Conservation (phyloP, 1,284 basidiomycete species). For the Agroathelia rolfsii region DNA sequence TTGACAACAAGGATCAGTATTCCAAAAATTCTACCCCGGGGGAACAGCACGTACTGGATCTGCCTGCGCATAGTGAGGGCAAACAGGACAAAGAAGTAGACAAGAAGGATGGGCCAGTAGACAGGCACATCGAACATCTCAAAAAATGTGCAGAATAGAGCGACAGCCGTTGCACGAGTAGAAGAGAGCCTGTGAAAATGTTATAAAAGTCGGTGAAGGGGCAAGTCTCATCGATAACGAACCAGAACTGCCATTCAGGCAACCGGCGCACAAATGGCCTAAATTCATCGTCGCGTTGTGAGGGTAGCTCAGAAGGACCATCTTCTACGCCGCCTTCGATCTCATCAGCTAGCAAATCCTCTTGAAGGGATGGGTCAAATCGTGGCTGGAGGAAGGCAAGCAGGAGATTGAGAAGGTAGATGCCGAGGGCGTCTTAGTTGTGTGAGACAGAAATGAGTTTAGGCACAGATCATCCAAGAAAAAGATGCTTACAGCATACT, state of each 20-base stretch:
- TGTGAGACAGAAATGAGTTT: slow-evolving; percentile 1
- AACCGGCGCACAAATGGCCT: slow-evolving; percentile 92
- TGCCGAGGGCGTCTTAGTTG: slow-evolving; percentile 69
- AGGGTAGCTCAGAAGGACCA: slow-evolving; percentile 33
- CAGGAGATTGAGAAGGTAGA: slow-evolving; percentile 87
- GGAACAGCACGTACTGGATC: slow-evolving; percentile 66
- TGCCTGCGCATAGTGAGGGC: slow-evolving; percentile 87
- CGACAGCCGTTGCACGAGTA: slow-evolving; percentile 80
- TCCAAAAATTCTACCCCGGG: neutral
- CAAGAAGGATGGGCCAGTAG: slow-evolving; percentile 94
- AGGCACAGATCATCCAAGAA: slow-evolving; percentile 6
- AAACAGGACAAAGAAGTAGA: slow-evolving; percentile 88
- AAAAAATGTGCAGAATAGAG: slow-evolving; percentile 73
- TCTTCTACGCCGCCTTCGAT: slow-evolving; percentile 74
- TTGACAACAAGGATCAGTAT: slow-evolving; percentile 20
- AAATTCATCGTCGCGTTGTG: slow-evolving; percentile 82
- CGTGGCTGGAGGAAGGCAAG: slow-evolving; percentile 86
- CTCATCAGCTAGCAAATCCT: slow-evolving; percentile 88
- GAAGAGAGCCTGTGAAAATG: slow-evolving; percentile 68
- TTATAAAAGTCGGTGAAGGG: slow-evolving; percentile 16
- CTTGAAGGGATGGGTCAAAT: slow-evolving; percentile 93
- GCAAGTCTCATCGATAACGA: slow-evolving; percentile 18
- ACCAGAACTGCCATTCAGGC: slow-evolving; percentile 97
- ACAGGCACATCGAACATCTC: slow-evolving; percentile 89
- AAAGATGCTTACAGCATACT: slow-evolving; percentile 57